A percentile compares a stretch with the other conserved stretches of the same genome.
Conservation (phyloP, 306 rosid species). For the Cicer judaicum region DNA sequence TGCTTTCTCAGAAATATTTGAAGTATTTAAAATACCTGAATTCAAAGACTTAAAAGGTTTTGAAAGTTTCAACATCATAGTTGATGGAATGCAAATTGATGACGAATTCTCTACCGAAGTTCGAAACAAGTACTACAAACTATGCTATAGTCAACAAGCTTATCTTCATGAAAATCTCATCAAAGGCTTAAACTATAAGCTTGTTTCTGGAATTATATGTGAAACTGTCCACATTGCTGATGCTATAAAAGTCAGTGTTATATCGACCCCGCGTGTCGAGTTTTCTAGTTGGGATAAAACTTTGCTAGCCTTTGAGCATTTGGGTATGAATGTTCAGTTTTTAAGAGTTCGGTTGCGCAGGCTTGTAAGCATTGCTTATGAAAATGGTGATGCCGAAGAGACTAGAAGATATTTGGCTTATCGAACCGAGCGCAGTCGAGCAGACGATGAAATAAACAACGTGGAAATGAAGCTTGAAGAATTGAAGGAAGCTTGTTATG, state of each 20-base stretch:
- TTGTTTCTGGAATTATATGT: constrained; percentile 60
- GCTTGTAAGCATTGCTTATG: constrained; percentile 63
- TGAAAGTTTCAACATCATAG: constrained; percentile 60
- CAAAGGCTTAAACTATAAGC: constrained; percentile 53
- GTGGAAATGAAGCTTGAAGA: constrained; percentile 74
- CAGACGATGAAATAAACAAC: constrained; percentile 58
- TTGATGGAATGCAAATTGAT: constrained; percentile 65
- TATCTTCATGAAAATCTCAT: constrained; percentile 76
- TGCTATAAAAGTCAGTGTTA: constrained; percentile 60
- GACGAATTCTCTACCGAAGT: constrained; percentile 59
- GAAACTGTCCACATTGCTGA: constrained; percentile 65
- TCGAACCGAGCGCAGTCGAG: constrained; percentile 51
- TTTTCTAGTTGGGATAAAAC: constrained; percentile 75
- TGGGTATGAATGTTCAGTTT: constrained; percentile 82
- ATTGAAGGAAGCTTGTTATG: constrained; percentile 69
- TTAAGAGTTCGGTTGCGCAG: constrained; percentile 58
- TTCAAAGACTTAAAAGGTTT: constrained; percentile 61
- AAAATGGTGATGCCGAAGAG: constrained; percentile 52
- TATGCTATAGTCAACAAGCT: constrained; percentile 71
- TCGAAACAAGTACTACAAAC: constrained; percentile 69
- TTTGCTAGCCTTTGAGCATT: constrained; percentile 65
- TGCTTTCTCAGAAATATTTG: constrained; percentile 63
- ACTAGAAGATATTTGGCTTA: constrained; percentile 54
- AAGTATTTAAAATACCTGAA: constrained; percentile 49
- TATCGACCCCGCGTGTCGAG: constrained; percentile 55